These are phyloP conservation scores for Angomonas ambiguus DNA, from an alignment of 208 protist species.

Conservation along the genomic window DNA sequence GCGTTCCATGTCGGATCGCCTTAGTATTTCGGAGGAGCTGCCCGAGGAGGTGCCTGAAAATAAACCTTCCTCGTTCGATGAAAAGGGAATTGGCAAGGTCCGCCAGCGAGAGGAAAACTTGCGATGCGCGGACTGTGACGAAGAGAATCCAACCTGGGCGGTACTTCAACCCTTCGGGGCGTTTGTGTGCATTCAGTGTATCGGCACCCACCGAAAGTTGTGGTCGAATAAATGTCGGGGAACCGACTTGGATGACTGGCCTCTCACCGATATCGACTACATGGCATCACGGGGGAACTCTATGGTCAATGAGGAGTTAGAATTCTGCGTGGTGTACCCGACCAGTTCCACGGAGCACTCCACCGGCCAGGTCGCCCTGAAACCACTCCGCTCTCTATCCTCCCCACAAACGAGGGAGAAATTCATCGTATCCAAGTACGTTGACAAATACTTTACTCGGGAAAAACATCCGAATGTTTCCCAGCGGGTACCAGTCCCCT, in stretches of 20 bases:
- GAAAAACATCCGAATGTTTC: slow-evolving; percentile 18
- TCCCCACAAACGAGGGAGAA: slow-evolving; percentile 32
- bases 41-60: too few species aligned
- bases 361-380: slow-evolving; percentile 20
- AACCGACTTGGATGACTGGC: slow-evolving; percentile 64
- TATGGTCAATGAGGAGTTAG: slow-evolving; percentile 54
- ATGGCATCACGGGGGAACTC: slow-evolving; percentile 60
- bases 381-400: slow-evolving; percentile 31
- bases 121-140: slow-evolving; percentile 58
- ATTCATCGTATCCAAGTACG: slow-evolving; percentile 65
- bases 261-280: slow-evolving; percentile 37
- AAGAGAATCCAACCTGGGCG: slow-evolving; percentile 52
- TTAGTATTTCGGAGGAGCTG: too few species aligned
- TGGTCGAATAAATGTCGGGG: slow-evolving; percentile 68
- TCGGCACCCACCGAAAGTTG: slow-evolving; percentile 69
- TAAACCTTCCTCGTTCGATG: slow-evolving; percentile 28
- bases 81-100: slow-evolving; percentile 55
- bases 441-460: slow-evolving; percentile 42
- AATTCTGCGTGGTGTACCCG: slow-evolving; percentile 42
- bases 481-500: slow-evolving; percentile 9
- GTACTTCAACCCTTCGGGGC: slow-evolving; percentile 60
- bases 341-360: slow-evolving; percentile 24
- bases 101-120: slow-evolving; percentile 48
- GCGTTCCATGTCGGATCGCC: not conserved
- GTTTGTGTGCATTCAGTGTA: slow-evolving; percentile 75